phyloP scores from a whole-genome alignment of 1,139 yeast species.

The Protomyces gravidus region DNA sequence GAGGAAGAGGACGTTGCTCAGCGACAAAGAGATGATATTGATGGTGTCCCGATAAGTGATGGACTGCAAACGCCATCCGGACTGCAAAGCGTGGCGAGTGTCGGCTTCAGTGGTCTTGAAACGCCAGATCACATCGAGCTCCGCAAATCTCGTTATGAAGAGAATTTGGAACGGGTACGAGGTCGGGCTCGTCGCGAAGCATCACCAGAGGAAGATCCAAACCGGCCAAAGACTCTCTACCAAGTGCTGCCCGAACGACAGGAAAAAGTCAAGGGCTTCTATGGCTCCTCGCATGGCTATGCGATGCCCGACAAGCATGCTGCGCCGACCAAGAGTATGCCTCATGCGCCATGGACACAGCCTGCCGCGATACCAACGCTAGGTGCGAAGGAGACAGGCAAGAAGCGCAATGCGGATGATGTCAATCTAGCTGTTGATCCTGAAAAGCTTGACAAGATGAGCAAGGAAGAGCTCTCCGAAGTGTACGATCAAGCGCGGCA shows the following conservation, averaged over 20 bases:
- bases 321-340: background rate
- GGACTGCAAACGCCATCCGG: constrained; percentile 30
- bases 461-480: constrained; percentile 27
- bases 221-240: constrained; percentile 28
- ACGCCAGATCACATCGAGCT: constrained; percentile 34
- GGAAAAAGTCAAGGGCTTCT: constrained; percentile 29
- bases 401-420: constrained; percentile 21
- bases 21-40: constrained; percentile 30
- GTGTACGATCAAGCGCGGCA: constrained; percentile 26
- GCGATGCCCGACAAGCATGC: constrained; percentile 22
- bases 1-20: constrained; percentile 38
- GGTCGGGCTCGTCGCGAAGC: constrained; percentile 1
- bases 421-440: constrained; percentile 31
- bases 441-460: constrained; percentile 15
- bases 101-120: constrained; percentile 31
- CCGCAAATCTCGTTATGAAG: constrained; percentile 29
- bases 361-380: constrained; percentile 9
- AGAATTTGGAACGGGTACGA: constrained; percentile 1
- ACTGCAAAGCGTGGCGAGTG: constrained; percentile 28
- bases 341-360: constrained; percentile 1
- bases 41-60: too few relatives aligned
- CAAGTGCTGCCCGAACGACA: constrained; percentile 31
- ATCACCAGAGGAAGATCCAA: constrained; percentile 14
- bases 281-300: constrained; percentile 32
- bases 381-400: constrained; percentile 9